A percentile compares a stretch with the other conserved stretches of the same genome.
These are phyloP conservation scores for Malassezia vespertilionis DNA, from an alignment of 1,284 basidiomycete genomes.

Conservation along the genomic window DNA sequence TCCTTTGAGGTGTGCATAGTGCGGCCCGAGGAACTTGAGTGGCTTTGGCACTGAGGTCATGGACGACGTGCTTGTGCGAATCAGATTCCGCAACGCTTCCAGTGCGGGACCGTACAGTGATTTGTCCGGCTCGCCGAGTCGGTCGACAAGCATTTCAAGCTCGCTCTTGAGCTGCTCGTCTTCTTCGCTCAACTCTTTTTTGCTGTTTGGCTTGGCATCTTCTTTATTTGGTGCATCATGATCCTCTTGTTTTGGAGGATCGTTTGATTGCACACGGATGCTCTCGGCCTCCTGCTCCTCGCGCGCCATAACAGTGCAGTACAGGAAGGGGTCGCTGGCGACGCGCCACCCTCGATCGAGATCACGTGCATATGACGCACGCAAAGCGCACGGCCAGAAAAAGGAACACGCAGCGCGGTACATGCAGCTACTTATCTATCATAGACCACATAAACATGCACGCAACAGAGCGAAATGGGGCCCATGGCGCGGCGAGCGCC, in stretches of 20 bases:
- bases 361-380: too few relatives aligned
- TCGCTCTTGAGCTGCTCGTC: slow-evolving; percentile 87
- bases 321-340: slow-evolving; percentile 1
- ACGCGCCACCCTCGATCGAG: slow-evolving; percentile 11
- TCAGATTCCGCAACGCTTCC: slow-evolving; percentile 84
- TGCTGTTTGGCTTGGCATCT: slow-evolving; percentile 51
- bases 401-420: neutral
- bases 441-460: slow-evolving; percentile 40
- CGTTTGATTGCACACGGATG: slow-evolving; percentile 49
- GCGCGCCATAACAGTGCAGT: slow-evolving; percentile 14
- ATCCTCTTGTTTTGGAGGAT: slow-evolving; percentile 46
- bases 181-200: slow-evolving; percentile 75
- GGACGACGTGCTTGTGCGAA: slow-evolving; percentile 90
- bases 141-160: slow-evolving; percentile 92
- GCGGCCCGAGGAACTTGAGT: slow-evolving; percentile 90
- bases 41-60: slow-evolving; percentile 99
- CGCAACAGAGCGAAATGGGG: slow-evolving; percentile 37
- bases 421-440: slow-evolving; percentile 17
- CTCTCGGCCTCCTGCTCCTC: slow-evolving; percentile 14
- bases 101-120: slow-evolving; percentile 77
- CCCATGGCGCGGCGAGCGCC: slow-evolving; percentile 31
- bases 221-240: slow-evolving; percentile 27
- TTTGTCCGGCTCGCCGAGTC: slow-evolving; percentile 79
- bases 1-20: slow-evolving; percentile 68
- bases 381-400: too few relatives aligned